Conservation (phyloP, 2,329 filamentous ascomycete species). For the Tympanopsis confertula region DNA sequence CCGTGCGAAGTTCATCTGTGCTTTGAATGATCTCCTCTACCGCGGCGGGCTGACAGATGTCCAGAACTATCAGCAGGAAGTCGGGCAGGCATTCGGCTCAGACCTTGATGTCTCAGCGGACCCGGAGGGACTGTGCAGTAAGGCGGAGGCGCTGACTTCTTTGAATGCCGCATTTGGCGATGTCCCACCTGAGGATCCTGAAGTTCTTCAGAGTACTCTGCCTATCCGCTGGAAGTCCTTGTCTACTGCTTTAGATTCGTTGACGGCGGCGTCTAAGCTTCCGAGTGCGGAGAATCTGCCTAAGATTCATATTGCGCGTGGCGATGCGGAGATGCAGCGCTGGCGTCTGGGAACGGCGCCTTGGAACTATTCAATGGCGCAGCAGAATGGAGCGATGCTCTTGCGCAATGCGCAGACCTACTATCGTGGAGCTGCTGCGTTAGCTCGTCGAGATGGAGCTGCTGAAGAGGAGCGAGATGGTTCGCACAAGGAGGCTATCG, state of each 20-base stretch:
- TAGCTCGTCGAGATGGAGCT: neutral
- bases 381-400: constrained; percentile 30
- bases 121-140: constrained; percentile 35
- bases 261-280: constrained; percentile 37
- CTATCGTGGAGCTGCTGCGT: constrained; percentile 33
- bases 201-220: constrained; percentile 15
- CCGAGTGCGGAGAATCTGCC: constrained; percentile 33
- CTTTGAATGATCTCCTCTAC: constrained; percentile 44
- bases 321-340: constrained; percentile 41
- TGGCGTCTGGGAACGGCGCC: constrained; percentile 34
- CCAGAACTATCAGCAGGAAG: constrained; percentile 34
- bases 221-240: constrained; percentile 37
- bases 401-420: constrained; percentile 44
- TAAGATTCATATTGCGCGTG: constrained; percentile 39
- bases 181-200: constrained; percentile 13
- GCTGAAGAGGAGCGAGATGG: neutral
- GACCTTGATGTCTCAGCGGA: constrained; percentile 25
- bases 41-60: constrained; percentile 33
- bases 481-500: neutral
- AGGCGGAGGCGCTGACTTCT: constrained; percentile 42
- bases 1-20: constrained; percentile 41
- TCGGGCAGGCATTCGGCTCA: constrained; percentile 23
- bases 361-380: constrained; percentile 24
- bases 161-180: constrained; percentile 35
- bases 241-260: constrained; percentile 31